phyloP scores from a whole-genome alignment of 805 yeast genomes.

The Yamadazyma kitorensis region DNA sequence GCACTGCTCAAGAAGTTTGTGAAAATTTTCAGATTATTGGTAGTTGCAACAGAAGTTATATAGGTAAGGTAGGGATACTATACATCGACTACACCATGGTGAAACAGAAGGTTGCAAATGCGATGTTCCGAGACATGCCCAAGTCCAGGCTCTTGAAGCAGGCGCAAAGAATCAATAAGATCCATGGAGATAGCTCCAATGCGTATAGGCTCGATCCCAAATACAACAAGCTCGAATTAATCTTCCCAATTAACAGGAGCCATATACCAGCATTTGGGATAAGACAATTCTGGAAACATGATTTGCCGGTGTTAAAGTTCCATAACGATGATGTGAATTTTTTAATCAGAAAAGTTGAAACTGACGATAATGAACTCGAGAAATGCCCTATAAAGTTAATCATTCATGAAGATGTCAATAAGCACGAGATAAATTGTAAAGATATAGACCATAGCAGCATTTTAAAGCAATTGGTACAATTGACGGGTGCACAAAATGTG shows the following conservation, averaged over 20 bases:
- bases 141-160: constrained; percentile 45
- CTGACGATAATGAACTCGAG: constrained; percentile 32
- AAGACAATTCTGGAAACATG: constrained; percentile 69
- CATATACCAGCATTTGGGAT: constrained; percentile 61
- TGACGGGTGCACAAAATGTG: constrained; percentile 52
- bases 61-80: too few species aligned
- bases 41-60: too few species aligned
- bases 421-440: constrained; percentile 48
- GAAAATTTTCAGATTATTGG: too few species aligned
- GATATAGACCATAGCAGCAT: constrained; percentile 50
- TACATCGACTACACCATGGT: too few species aligned
- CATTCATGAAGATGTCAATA: constrained; percentile 32
- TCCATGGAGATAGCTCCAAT: constrained; percentile 47
- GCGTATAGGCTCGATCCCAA: constrained; percentile 29
- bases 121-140: constrained; percentile 16
- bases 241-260: constrained; percentile 44
- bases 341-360: constrained; percentile 54
- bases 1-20: too few species aligned
- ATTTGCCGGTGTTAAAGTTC: constrained; percentile 74
- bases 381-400: constrained; percentile 47
- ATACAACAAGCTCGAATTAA: constrained; percentile 44
- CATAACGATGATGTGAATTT: constrained; percentile 75
- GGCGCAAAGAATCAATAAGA: constrained; percentile 45
- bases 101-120: constrained; percentile 9
- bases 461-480: constrained; percentile 50